Conservation (phyloP, 2,329 filamentous ascomycete genomes). For the Neocatenulostroma microsporum region DNA sequence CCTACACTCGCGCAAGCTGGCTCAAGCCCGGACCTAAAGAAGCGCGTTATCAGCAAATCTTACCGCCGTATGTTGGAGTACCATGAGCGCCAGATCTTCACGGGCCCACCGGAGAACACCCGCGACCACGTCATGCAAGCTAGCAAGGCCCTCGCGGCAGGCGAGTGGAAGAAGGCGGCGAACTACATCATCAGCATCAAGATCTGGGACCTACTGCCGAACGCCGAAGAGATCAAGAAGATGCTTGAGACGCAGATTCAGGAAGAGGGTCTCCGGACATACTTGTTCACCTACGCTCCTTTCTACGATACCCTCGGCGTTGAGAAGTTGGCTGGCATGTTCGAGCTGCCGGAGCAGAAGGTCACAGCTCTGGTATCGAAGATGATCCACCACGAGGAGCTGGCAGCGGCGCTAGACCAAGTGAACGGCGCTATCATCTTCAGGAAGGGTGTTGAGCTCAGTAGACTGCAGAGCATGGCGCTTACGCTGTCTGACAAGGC, state of each 20-base stretch:
- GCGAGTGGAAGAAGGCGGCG: constrained; percentile 97
- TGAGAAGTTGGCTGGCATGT: constrained; percentile 81
- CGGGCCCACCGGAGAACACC: constrained; percentile 95
- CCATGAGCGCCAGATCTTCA: constrained; percentile 98
- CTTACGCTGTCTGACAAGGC: constrained; percentile 95
- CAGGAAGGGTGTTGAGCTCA: constrained; percentile 98
- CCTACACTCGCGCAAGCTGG: constrained; percentile 93
- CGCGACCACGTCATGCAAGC: constrained; percentile 99
- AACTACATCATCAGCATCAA: constrained; percentile 95
- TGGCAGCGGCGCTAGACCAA: constrained; percentile 92
- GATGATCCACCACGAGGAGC: constrained; percentile 99
- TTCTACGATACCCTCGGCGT: constrained; percentile 97
- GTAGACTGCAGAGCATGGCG: constrained; percentile 87
- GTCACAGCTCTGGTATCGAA: constrained; percentile 93
- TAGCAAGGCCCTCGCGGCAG: constrained; percentile 89
- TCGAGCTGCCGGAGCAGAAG: constrained; percentile 85
- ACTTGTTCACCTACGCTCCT: constrained; percentile 98
- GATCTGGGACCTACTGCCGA: constrained; percentile 98
- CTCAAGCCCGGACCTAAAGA: constrained; percentile 92
- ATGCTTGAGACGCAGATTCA: constrained; percentile 99
- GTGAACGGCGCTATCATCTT: constrained; percentile 97
- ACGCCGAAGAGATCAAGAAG: constrained; percentile 84
- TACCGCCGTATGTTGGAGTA: constrained; percentile 99
- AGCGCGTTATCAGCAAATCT: constrained; percentile 97
- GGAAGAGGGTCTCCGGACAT: constrained; percentile 94